Evolutionary conservation across 148 eudicot species (phyloP).

Genomic region (Chenopodium quinoa): DNA sequence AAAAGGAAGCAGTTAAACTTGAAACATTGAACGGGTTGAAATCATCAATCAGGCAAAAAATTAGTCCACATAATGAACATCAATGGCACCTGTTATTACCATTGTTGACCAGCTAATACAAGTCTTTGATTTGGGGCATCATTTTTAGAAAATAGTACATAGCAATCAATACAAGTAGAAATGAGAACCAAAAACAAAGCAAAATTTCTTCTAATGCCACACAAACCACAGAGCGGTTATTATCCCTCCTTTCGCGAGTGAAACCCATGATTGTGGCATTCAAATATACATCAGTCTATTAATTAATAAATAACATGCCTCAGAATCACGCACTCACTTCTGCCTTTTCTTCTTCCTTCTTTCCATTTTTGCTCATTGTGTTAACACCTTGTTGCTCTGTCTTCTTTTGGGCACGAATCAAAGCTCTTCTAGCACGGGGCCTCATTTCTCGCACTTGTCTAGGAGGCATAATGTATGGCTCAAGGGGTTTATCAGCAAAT

Average conservation of each 20-base stretch:
- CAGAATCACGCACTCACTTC: constrained; percentile 26
- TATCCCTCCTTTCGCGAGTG: background rate
- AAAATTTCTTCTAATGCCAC: background rate
- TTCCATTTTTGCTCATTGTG: constrained; percentile 38
- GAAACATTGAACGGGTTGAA: background rate
- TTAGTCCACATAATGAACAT: background rate
- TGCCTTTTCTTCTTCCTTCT: constrained; percentile 37
- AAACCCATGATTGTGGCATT: constrained; percentile 7
- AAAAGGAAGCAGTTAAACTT: background rate
- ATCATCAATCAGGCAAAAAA: background rate
- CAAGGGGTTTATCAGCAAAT: constrained; percentile 74
- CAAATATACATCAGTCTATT: background rate
- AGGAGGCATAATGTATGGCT: constrained; percentile 74
- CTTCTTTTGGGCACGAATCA: constrained; percentile 83
- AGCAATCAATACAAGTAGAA: background rate
- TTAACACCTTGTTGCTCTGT: constrained; percentile 55
- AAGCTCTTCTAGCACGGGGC: constrained; percentile 84
- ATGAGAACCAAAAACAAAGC: background rate
- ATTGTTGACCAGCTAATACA: background rate
- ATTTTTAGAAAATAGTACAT: background rate
- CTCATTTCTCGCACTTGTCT: constrained; percentile 89
- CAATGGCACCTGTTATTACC: background rate
- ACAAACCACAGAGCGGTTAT: background rate
- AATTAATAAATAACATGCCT: constrained; percentile 7
- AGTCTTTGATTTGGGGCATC: background rate